Evolutionary conservation across 2,329 filamentous ascomycete genomes (phyloP).

Genomic region (Colletotrichum lentis): DNA sequence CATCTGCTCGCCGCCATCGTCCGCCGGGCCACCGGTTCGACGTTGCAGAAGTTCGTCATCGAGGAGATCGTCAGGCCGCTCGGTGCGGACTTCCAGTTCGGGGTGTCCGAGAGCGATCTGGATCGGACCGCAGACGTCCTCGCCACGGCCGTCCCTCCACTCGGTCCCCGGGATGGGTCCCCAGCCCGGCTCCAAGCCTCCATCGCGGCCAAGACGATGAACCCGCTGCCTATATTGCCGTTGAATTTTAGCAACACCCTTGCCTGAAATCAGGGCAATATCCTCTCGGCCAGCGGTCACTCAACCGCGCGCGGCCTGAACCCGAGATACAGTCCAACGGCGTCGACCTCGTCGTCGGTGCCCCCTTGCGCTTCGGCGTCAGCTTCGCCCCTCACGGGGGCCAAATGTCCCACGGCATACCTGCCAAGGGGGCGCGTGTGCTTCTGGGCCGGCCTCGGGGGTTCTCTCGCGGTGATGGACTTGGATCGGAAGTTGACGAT

Average conservation of each 20-base stretch:
- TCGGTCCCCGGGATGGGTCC: slow-evolving; percentile 37
- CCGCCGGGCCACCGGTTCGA: slow-evolving; percentile 50
- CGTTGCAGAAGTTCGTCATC: slow-evolving; percentile 51
- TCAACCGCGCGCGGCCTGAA: slow-evolving; percentile 54
- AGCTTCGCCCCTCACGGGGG: slow-evolving; percentile 50
- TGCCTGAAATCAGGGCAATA: slow-evolving; percentile 50
- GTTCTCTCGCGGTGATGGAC: slow-evolving; percentile 55
- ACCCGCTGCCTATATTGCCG: slow-evolving; percentile 40
- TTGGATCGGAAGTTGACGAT: slow-evolving; percentile 52
- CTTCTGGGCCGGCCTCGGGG: slow-evolving; percentile 57
- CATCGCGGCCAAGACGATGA: slow-evolving; percentile 45
- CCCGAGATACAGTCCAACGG: slow-evolving; percentile 53
- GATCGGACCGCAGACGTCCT: slow-evolving; percentile 46
- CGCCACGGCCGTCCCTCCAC: slow-evolving; percentile 43
- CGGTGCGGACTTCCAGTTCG: slow-evolving; percentile 57
- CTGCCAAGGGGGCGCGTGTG: slow-evolving; percentile 46
- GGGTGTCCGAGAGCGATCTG: slow-evolving; percentile 52
- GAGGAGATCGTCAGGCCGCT: slow-evolving; percentile 51
- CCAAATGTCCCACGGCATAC: slow-evolving; percentile 42
- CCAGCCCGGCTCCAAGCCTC: slow-evolving; percentile 40
- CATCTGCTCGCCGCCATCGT: slow-evolving; percentile 55
- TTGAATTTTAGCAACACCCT: slow-evolving; percentile 41
- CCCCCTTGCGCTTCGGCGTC: slow-evolving; percentile 51
- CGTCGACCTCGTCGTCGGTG: slow-evolving; percentile 50
- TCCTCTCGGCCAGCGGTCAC: slow-evolving; percentile 56